Conservation (phyloP, 371 early-diverging fungal genomes). For the Basidiobolus meristosporus region DNA sequence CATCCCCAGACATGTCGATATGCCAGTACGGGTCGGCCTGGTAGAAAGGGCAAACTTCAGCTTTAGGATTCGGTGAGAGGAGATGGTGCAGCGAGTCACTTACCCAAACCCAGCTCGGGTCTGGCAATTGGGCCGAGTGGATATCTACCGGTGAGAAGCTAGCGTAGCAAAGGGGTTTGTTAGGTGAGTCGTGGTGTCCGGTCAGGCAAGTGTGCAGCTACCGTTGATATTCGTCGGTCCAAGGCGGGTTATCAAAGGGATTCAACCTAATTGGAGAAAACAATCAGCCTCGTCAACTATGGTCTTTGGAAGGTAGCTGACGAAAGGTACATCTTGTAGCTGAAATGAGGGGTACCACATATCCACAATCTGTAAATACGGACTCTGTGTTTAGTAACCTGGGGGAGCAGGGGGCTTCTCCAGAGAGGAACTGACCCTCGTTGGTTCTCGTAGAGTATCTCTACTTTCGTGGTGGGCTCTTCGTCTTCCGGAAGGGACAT, state of each 20-base stretch:
- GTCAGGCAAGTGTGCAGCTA: background rate
- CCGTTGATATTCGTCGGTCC: background rate
- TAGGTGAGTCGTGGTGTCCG: background rate
- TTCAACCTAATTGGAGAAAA: background rate
- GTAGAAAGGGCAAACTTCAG: too few species aligned
- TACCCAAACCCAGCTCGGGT: constrained; percentile 38
- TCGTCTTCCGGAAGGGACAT: too few species aligned
- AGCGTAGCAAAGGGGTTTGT: background rate
- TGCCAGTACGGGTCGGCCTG: constrained; percentile 25
- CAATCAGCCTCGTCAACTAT: background rate
- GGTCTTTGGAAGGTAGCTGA: background rate
- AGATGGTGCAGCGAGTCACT: too few species aligned
- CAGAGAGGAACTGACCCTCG: background rate
- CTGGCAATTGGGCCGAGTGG: constrained; percentile 14
- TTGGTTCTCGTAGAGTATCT: background rate
- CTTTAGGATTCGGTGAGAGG: too few species aligned
- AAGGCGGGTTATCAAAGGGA: background rate
- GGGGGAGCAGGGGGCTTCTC: background rate
- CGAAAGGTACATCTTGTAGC: background rate
- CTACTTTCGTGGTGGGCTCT: background rate
- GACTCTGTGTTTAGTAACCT: background rate
- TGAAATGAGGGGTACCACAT: background rate
- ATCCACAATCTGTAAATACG: background rate
- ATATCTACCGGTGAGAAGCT: background rate
- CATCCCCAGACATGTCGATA: constrained; percentile 37